Percentiles rank a stretch among this genome's conserved stretches.
Evolutionary conservation across 139 green algal species (phyloP).

Genomic region (Chlorella vulgaris): DNA sequence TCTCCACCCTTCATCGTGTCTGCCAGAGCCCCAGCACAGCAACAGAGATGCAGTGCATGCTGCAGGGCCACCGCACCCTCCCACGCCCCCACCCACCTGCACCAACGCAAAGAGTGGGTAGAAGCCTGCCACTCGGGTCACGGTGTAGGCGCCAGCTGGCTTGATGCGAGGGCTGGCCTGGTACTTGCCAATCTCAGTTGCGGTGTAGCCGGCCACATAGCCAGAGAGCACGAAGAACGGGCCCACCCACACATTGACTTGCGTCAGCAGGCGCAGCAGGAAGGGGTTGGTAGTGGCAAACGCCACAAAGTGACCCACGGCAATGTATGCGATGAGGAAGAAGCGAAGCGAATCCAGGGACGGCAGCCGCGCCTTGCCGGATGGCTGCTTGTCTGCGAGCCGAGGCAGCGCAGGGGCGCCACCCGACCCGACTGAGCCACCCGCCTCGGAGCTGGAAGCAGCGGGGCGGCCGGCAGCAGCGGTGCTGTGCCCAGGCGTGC

Average conservation of each 20-base stretch:
- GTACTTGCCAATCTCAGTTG: constrained; percentile 38
- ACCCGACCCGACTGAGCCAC: neutral
- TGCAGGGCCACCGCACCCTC: no score
- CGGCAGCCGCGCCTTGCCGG: constrained; percentile 37
- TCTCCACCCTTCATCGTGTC: no score
- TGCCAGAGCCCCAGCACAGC: no score
- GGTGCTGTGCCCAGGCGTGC: neutral
- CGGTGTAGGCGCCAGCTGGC: constrained; percentile 23
- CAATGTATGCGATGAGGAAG: constrained; percentile 44
- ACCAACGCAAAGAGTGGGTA: constrained; percentile 30
- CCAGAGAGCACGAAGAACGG: constrained; percentile 38
- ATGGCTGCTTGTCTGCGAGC: constrained; percentile 12
- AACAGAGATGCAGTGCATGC: no score
- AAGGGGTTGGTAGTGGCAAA: constrained; percentile 34
- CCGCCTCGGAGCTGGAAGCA: neutral
- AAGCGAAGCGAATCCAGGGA: constrained; percentile 35
- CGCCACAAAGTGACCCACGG: constrained; percentile 34
- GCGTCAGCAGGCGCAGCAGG: constrained; percentile 31
- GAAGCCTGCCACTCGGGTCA: constrained; percentile 23
- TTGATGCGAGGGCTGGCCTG: constrained; percentile 28
- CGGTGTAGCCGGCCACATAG: constrained; percentile 39
- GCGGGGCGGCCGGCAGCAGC: neutral
- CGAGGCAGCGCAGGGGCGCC: no score
- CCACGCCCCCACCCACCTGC: neutral
- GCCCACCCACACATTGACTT: constrained; percentile 37